Percentiles rank a stretch among this genome's conserved stretches.
Conservation (phyloP, 306 rosid genomes). For the Cucurbita maxima region DNA sequence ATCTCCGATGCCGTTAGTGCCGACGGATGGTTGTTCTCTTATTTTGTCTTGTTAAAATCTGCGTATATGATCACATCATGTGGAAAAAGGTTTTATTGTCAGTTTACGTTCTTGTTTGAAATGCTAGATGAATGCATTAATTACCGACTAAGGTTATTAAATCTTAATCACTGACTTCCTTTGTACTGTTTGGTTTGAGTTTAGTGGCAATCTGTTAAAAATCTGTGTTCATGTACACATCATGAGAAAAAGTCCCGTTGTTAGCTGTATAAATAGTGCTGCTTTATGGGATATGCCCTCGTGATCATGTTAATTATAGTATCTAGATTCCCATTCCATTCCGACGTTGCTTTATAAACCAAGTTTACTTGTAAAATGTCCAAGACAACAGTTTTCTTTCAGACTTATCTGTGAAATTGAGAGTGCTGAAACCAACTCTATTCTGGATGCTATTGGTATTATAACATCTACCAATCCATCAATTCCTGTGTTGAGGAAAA, state of each 20-base stretch:
- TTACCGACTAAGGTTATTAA: background rate
- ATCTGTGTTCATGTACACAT: background rate
- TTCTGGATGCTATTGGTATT: conserved; percentile 73
- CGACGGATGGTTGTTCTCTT: background rate
- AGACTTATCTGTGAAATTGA: conserved; percentile 74
- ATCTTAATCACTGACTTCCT: background rate
- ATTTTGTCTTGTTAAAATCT: background rate
- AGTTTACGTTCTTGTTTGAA: background rate
- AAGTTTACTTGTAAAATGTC: conserved; percentile 4
- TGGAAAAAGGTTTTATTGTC: background rate
- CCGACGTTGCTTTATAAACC: background rate
- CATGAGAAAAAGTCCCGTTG: background rate
- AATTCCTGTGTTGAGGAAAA: conserved; percentile 84
- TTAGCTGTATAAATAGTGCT: background rate
- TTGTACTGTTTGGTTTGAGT: background rate
- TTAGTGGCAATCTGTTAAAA: background rate
- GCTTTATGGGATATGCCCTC: background rate
- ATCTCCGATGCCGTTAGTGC: conserved; percentile 47
- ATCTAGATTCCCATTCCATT: background rate
- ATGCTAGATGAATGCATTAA: background rate
- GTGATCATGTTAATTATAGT: background rate
- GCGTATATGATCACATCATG: background rate
- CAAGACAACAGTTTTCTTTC: conserved; percentile 75
- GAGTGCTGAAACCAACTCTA: conserved; percentile 53
- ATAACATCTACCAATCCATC: conserved; percentile 73